Percentiles rank a stretch among this genome's conserved stretches.
Evolutionary conservation across 2,329 filamentous ascomycete genomes (phyloP).

Genomic region (Sphaerostilbella broomeana): DNA sequence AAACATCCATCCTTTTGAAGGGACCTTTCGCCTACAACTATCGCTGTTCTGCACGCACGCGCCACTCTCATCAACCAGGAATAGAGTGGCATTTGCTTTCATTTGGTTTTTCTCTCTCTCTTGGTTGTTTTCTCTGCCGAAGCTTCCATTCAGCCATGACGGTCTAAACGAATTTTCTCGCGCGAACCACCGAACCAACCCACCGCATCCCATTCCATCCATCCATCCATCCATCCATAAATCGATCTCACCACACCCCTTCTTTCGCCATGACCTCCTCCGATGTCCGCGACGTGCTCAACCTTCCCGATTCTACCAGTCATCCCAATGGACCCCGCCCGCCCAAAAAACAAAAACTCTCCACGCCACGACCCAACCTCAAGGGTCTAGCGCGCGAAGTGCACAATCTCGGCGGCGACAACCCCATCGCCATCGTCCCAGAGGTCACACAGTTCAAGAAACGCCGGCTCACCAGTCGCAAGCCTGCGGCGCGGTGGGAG

Average conservation of each 20-base stretch:
- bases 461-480: constrained; percentile 46
- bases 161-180: constrained; percentile 1
- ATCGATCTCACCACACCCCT: no score
- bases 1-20: no score
- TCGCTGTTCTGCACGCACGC: no score
- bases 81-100: no score
- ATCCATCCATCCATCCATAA: no score
- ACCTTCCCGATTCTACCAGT: constrained; percentile 59
- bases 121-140: no score
- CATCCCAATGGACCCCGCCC: constrained; percentile 46
- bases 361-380: constrained; percentile 52
- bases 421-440: constrained; percentile 60
- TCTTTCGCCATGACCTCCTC: constrained; percentile 56
- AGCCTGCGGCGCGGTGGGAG: constrained; percentile 58
- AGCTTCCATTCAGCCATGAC: no score
- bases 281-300: constrained; percentile 84
- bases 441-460: constrained; percentile 55
- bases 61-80: no score
- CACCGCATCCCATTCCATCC: no score
- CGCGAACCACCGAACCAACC: no score
- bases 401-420: constrained; percentile 58
- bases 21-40: no score
- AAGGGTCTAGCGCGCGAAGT: constrained; percentile 61
- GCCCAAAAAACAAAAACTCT: constrained; percentile 68
- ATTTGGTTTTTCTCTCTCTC: no score